phyloP scores from a whole-genome alignment of 495 filamentous ascomycete genomes.

The Penicillium simplicissimum region DNA sequence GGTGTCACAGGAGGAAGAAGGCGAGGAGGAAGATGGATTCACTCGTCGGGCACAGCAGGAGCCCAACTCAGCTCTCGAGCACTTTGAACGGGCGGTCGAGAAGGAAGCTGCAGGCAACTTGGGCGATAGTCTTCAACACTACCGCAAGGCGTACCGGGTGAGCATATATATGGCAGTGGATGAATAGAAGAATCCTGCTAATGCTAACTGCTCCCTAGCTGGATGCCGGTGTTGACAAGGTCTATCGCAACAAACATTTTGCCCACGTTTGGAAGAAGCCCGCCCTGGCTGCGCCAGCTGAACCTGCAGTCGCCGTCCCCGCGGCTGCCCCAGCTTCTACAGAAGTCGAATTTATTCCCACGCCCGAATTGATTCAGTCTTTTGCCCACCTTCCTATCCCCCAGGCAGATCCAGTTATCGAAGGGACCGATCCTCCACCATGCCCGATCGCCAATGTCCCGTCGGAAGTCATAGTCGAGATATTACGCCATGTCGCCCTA shows the following conservation, averaged over 20 bases:
- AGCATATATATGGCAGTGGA: slow-evolving; percentile 17
- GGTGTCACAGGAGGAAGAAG: slow-evolving; percentile 32
- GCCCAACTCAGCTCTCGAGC: slow-evolving; percentile 79
- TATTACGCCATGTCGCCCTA: slow-evolving; percentile 68
- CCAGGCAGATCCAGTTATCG: slow-evolving; percentile 55
- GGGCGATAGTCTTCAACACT: slow-evolving; percentile 86
- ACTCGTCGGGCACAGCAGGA: slow-evolving; percentile 41
- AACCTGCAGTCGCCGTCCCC: slow-evolving; percentile 51
- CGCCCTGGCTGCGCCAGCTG: slow-evolving; percentile 55
- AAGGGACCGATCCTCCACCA: slow-evolving; percentile 65
- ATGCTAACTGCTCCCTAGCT: slow-evolving; percentile 53
- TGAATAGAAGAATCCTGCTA: slow-evolving; percentile 6
- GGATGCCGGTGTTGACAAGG: slow-evolving; percentile 78
- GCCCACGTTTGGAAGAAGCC: slow-evolving; percentile 57
- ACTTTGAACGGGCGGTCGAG: slow-evolving; percentile 91
- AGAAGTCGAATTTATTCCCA: slow-evolving; percentile 51
- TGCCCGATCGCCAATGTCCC: slow-evolving; percentile 80
- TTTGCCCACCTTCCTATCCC: slow-evolving; percentile 70
- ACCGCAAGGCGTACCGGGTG: slow-evolving; percentile 87
- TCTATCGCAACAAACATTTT: slow-evolving; percentile 90
- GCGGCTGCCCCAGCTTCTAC: slow-evolving; percentile 53
- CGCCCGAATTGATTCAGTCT: slow-evolving; percentile 68
- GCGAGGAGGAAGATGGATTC: slow-evolving; percentile 35
- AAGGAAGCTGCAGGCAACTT: slow-evolving; percentile 80
- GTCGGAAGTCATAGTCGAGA: slow-evolving; percentile 77